Base-by-base conservation (phyloP, 192 early-diverging fungal genomes). In the Mortierella alpina region DNA sequence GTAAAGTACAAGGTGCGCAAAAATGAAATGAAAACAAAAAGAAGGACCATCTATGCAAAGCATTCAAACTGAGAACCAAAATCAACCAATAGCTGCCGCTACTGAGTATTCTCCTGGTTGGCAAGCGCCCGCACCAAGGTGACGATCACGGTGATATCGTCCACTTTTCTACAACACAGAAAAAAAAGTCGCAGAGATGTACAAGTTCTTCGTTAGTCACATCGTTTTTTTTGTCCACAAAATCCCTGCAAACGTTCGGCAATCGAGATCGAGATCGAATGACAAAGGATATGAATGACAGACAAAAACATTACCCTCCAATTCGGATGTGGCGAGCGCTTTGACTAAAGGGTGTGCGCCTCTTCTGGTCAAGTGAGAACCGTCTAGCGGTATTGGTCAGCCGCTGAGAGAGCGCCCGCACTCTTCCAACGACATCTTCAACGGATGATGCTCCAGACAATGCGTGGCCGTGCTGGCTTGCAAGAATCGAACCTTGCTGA, bases 121-220 rank as follows among this genome's bases (percentile, higher is more conserved):
- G 48, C 39, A 4, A 63, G 59, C 17, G 71, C 63, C 49, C 73
- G 64, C 20, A 89, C 88, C 20, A 88, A 60, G 0, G 89, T 87
- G 20, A 88, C 85, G 57, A 90, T 83, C 42, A 85, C 86, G 9
- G 87, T 88, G 39, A 90, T 90, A 54, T 90, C 89, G 40, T 90
- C 89, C 17, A 87, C 68, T 83, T 90, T 90, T 31, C 88, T 84
- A 75, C 53, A 23, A 13, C 6, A 47, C 13, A 44, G 4, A 7
- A 18, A 46, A 55, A 23, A 31, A 64, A 61, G 60, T 8, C 53
- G 41, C 39, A n/a, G n/a, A 80, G 15, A n/a, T 20, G 14, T 41
- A 72, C n/a, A 41, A 41, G 49, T 18, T 73, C 54, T 42, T 46
- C 8, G 5, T 44, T 31, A 57, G 31, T 31, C 31, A 31, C 31